Percentiles rank a stretch among this genome's conserved stretches.
phyloP scores from a whole-genome alignment of 2,329 filamentous ascomycete genomes.

The Aspergillus fijiensis region DNA sequence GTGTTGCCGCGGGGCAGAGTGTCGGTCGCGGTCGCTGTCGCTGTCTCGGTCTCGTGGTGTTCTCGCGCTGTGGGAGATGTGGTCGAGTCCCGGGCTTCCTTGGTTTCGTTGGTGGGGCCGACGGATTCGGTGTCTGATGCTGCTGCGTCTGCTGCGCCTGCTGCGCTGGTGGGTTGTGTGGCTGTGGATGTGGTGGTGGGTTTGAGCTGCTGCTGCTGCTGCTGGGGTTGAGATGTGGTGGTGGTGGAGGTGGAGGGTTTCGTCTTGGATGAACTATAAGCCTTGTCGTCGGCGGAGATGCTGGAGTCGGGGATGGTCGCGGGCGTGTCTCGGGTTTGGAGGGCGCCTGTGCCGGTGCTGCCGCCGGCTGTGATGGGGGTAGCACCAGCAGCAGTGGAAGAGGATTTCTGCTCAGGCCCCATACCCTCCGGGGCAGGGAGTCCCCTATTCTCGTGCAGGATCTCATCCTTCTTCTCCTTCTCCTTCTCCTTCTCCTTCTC shows the following conservation, averaged over 20 bases:
- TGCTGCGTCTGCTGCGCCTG: neutral
- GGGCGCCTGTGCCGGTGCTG: neutral
- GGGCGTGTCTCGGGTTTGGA: neutral
- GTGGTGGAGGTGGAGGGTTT: neutral
- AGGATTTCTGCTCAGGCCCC: too few species aligned
- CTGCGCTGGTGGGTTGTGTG: neutral
- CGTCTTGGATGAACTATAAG: neutral
- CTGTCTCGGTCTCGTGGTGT: neutral
- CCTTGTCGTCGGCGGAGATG: neutral
- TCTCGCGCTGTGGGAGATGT: too few species aligned
- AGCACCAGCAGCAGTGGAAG: too few species aligned
- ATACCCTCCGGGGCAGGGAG: neutral
- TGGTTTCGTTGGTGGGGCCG: neutral
- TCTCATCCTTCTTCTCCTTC: neutral
- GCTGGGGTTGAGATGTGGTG: neutral
- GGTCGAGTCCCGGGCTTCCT: neutral
- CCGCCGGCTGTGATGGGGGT: neutral
- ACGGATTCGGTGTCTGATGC: neutral
- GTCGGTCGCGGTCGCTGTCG: neutral
- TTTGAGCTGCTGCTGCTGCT: neutral
- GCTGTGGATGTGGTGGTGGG: neutral
- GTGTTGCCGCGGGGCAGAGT: constrained; percentile 5
- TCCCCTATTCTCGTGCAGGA: neutral
- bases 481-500: neutral
- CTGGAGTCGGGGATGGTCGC: neutral